A percentile compares a stretch with the other conserved stretches of the same genome.
Evolutionary conservation across 164 flowering plant species (phyloP).

Genomic region (Dillenia turbinata): DNA sequence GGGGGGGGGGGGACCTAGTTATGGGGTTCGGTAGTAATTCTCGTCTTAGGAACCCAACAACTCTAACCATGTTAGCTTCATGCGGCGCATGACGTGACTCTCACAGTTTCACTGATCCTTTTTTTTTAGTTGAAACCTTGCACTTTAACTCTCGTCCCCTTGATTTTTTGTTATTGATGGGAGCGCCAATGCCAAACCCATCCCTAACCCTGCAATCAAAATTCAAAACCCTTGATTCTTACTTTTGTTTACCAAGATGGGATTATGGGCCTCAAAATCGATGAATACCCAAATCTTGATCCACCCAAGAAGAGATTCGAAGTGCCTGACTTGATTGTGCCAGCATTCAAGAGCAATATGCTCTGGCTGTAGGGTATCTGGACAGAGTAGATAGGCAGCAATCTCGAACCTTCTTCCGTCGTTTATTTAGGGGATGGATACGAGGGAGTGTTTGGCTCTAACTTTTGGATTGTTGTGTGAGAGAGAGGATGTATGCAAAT

Average conservation of each 20-base stretch:
- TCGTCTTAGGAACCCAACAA: too few species aligned
- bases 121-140: too few species aligned
- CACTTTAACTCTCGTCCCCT: conserved; percentile 18
- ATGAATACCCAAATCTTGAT: conserved; percentile 50
- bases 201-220: conserved; percentile 19
- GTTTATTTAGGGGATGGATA: conserved; percentile 52
- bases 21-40: too few species aligned
- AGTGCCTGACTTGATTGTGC: conserved; percentile 70
- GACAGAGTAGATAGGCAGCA: conserved; percentile 37
- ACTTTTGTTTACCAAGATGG: conserved; percentile 62
- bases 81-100: too few species aligned
- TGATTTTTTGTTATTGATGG: conserved; percentile 55
- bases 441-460: conserved; percentile 75
- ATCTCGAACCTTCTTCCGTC: conserved; percentile 33
- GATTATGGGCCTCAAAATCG: conserved; percentile 64
- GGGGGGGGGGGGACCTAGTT: too few species aligned
- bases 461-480: conserved; percentile 78
- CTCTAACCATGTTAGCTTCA: too few species aligned
- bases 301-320: conserved; percentile 76
- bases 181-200: conserved; percentile 64
- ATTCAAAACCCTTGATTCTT: conserved; percentile 47
- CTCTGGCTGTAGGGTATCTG: conserved; percentile 62
- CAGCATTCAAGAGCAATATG: conserved; percentile 51
- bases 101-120: too few species aligned
- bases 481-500: conserved; percentile 46